Conservation (phyloP, 2,329 filamentous ascomycete species). For the Fusarium siculi region DNA sequence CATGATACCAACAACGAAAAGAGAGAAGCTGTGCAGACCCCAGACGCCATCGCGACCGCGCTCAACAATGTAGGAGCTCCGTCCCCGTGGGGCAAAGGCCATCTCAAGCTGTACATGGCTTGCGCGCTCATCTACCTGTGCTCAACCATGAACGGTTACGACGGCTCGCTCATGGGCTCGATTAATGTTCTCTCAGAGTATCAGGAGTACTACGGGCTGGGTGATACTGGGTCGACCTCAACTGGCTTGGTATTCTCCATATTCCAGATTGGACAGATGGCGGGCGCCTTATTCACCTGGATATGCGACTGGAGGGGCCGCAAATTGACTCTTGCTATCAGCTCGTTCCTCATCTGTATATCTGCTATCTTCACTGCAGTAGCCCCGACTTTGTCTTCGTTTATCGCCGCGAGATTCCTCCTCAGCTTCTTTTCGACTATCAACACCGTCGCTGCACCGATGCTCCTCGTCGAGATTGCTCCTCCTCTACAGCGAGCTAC, state of each 20-base stretch:
- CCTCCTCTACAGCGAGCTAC: not conserved
- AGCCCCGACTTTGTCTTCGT: not conserved
- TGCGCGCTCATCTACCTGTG: not conserved
- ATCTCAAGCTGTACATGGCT: not conserved
- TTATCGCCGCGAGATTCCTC: not conserved
- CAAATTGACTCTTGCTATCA: not conserved
- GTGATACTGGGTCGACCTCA: not conserved
- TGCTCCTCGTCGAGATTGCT: not conserved
- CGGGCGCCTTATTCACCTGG: not conserved
- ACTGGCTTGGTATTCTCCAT: not conserved
- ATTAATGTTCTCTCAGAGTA: not conserved
- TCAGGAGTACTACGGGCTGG: not conserved
- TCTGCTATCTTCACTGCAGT: not conserved
- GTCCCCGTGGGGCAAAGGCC: not conserved
- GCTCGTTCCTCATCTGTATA: not conserved
- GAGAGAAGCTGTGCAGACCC: not conserved
- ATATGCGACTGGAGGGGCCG: not conserved
- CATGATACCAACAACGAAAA: not conserved
- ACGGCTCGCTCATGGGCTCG: not conserved
- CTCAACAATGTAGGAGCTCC: not conserved
- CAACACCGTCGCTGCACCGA: not conserved
- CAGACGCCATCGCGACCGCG: not conserved
- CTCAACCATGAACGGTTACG: not conserved
- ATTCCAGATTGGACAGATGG: not conserved
- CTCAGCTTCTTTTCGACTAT: not conserved